Conservation (phyloP, 176 grass and related monocot genomes). For the Oryza meyeriana region DNA sequence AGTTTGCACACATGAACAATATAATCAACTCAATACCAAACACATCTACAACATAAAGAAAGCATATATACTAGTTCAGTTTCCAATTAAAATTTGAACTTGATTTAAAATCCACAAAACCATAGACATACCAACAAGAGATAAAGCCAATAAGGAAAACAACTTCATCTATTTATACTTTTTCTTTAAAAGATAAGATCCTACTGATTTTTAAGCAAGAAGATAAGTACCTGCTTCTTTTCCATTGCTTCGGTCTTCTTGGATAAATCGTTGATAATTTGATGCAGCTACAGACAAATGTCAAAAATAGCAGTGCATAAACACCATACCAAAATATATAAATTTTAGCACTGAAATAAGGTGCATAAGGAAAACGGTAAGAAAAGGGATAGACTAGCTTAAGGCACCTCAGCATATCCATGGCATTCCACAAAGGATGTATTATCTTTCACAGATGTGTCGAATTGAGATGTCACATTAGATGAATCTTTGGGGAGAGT, state of each 20-base stretch:
- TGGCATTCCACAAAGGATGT: background rate
- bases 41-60: background rate
- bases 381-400: conserved; percentile 4
- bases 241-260: conserved; percentile 45
- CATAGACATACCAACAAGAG: background rate
- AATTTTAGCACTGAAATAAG: conserved; percentile 1
- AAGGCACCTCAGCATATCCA: conserved; percentile 40
- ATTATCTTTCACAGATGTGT: background rate
- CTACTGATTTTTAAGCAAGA: conserved; percentile 16
- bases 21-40: conserved; percentile 16
- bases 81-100: background rate
- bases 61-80: background rate
- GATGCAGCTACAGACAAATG: conserved; percentile 55
- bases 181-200: conserved; percentile 9
- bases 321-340: background rate
- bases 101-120: background rate
- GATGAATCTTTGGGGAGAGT: background rate
- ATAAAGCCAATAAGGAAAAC: conserved; percentile 18
- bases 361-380: background rate
- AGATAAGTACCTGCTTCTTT: conserved; percentile 62
- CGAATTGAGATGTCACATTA: conserved; percentile 7
- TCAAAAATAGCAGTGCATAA: conserved; percentile 9
- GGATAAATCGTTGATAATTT: conserved; percentile 47
- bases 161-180: conserved; percentile 15
- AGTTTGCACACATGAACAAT: background rate